phyloP scores from a whole-genome alignment of 2,329 filamentous ascomycete species.

The Fusarium incarnatum region DNA sequence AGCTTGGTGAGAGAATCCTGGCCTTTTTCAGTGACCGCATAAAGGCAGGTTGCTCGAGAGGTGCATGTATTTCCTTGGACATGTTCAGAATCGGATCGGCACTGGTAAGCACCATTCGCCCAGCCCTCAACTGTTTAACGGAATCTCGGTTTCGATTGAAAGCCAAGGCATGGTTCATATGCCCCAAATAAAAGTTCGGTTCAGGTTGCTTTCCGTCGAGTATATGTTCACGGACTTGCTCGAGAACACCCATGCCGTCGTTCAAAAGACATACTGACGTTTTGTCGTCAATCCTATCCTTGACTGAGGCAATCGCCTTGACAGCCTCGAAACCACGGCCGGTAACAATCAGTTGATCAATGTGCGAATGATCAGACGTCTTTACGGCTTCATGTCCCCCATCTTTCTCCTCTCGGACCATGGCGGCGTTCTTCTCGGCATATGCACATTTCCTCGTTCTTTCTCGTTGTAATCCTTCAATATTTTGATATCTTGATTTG shows the following conservation, averaged over 20 bases:
- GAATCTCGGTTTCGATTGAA: conserved; percentile 56
- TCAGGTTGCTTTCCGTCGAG: conserved; percentile 74
- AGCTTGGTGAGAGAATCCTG: conserved; percentile 39
- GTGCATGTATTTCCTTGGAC: conserved; percentile 31
- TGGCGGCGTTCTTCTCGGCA: conserved; percentile 41
- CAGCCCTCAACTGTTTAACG: conserved; percentile 53
- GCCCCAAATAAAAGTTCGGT: conserved; percentile 82
- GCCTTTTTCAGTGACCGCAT: conserved; percentile 36
- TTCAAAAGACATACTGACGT: conserved; percentile 82
- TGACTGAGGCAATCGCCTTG: conserved; percentile 68
- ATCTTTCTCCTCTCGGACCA: conserved; percentile 5
- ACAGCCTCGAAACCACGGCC: conserved; percentile 66
- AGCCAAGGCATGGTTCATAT: conserved; percentile 62
- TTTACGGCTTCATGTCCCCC: background rate
- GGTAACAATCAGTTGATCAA: conserved; percentile 78
- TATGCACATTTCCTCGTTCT: conserved; percentile 31
- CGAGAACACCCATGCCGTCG: conserved; percentile 86
- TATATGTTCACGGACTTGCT: conserved; percentile 76
- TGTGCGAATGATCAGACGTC: conserved; percentile 60
- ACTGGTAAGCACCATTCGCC: conserved; percentile 50
- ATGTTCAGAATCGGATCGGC: conserved; percentile 29
- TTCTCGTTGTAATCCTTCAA: conserved; percentile 44
- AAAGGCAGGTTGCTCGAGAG: conserved; percentile 39
- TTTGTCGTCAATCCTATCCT: conserved; percentile 72
- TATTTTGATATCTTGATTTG: conserved; percentile 48